Evolutionary conservation across 441 rosid genomes (phyloP), one percentile per base, ranked within the genome.

Genomic region (Syzygium syzygioides): DNA sequence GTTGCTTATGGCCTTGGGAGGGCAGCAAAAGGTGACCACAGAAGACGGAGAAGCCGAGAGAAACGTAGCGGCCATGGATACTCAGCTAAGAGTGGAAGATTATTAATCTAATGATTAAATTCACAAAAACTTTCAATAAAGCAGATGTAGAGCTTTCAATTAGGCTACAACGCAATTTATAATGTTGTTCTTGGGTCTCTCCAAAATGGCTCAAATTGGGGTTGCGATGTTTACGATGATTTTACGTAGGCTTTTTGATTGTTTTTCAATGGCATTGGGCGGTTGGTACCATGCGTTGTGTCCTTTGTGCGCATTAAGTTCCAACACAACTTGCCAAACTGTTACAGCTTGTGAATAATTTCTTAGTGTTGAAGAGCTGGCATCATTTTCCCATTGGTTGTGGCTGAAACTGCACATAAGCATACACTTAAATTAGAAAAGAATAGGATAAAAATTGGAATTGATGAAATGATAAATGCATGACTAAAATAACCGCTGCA

Each of bases 31-130:
- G 64, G 91, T 83, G 80, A 89, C 89, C 86, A 93, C 5, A 64
- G 93, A 79, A 86, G 84, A 85, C 6, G 91, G 60, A 18, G 92
- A 88, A 55, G 88, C 86, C 79, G 93, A 92, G 86, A 91, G 87
- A 89, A 94, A 93, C 26, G 91, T 87, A 34, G 94, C 92, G 94
- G 94, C 93, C 45, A 88, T 88, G 5, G 83, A 1, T 76, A 17
- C 83, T 76, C n/a, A 9, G 53, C 83, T 23, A 41, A 41, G 53
- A 76, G 48, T 52, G 60, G 86, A 71, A 85, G 80, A 57, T 88
- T n/a, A n/a, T n/a, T n/a, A 30, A 53, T 90, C 79, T 90, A 94
- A 92, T 89, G 86, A 86, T 91, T 86, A 87, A 45, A 41, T 76
- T 76, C 52, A 45, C 83, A 41, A 13, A 76, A 13, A 52, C 52